Evolutionary conservation across 805 yeast species (phyloP), one percentile per base, ranked within the genome.

Genomic region (Schwanniomyces sp.): DNA sequence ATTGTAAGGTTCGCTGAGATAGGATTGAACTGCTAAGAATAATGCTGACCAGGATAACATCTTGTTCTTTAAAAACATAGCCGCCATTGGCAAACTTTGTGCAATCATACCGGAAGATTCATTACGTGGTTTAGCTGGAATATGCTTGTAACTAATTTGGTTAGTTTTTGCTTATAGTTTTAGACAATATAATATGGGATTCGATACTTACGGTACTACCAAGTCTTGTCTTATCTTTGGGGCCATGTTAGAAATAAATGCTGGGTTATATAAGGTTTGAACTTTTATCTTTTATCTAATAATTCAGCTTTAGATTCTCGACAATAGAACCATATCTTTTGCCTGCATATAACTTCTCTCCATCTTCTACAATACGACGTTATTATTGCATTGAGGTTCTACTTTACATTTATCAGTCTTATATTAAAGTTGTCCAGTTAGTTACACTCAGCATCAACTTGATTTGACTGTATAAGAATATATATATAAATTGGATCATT

Each of bases 51-150:
- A 80, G 10, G 84, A 70, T 55, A 81, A 62, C 52, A 80, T 64
- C 58, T 78, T 81, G 61, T 80, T 79, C 56, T 75, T 78, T 79
- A 82, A 72, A 64, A 82, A 82, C 82, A 82, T 80, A 41, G 86
- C 86, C 3, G 84, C 84, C 84, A 82, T 79, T 28, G 87, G 86
- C 67, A 82, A 76, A 14, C 84, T 72, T 62, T 79, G 86, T 37
- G 79, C 64, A 40, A 79, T 67, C 63, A 78, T 69, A 9, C 75
- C 70, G 1, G 77, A 61, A 7, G 76, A 69, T 50, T 75, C 76
- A n/a, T 69, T 55, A 27, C 79, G 68, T 24, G 76, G 69, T 52
- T 75, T 76, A 34, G 80, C 77, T 43, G 79, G 75, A n/a, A 61
- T 59, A 56, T 79, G 84, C 45, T 59, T 59, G 67, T 78, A 79